Conservation (phyloP, 257 asterid species). For the Linaria vulgaris region DNA sequence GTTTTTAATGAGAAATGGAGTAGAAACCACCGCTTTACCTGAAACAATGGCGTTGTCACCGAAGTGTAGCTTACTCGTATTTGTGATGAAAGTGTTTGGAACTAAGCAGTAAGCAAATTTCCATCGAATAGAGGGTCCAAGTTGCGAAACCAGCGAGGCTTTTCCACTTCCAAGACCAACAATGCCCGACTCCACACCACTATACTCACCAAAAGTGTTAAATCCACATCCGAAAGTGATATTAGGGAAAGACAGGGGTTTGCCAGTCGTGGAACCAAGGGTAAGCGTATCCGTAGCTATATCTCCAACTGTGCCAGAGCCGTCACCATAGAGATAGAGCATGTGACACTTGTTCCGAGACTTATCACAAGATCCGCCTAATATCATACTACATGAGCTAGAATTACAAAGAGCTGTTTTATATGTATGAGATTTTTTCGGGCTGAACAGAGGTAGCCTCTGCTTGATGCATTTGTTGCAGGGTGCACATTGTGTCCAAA, state of each 20-base stretch:
- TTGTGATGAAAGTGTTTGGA: slow-evolving; percentile 14
- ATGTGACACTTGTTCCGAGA: slow-evolving; percentile 25
- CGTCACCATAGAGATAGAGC: slow-evolving; percentile 19
- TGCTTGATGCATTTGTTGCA: slow-evolving; percentile 30
- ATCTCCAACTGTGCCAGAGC: slow-evolving; percentile 32
- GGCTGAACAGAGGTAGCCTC: neutral
- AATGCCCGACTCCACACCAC: slow-evolving; percentile 45
- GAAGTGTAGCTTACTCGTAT: slow-evolving; percentile 47
- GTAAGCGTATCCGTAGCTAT: slow-evolving; percentile 52
- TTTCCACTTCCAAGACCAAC: slow-evolving; percentile 62
- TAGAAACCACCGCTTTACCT: slow-evolving; percentile 42
- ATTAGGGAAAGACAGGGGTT: slow-evolving; percentile 8
- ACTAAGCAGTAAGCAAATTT: slow-evolving; percentile 73
- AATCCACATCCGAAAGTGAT: slow-evolving; percentile 39
- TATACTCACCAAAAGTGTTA: slow-evolving; percentile 23
- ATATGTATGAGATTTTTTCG: slow-evolving; percentile 24
- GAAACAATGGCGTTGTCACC: slow-evolving; percentile 40
- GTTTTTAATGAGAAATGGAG: slow-evolving; percentile 36
- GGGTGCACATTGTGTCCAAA: slow-evolving; percentile 54
- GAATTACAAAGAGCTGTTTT: slow-evolving; percentile 12
- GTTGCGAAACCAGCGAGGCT: slow-evolving; percentile 49
- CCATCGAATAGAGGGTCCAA: slow-evolving; percentile 34
- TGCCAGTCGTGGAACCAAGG: slow-evolving; percentile 24
- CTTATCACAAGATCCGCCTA: neutral
- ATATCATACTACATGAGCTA: slow-evolving; percentile 2